A percentile compares a stretch with the other conserved stretches of the same genome.
phyloP scores from a whole-genome alignment of 495 filamentous ascomycete species.

The Tetracladium setigerum region DNA sequence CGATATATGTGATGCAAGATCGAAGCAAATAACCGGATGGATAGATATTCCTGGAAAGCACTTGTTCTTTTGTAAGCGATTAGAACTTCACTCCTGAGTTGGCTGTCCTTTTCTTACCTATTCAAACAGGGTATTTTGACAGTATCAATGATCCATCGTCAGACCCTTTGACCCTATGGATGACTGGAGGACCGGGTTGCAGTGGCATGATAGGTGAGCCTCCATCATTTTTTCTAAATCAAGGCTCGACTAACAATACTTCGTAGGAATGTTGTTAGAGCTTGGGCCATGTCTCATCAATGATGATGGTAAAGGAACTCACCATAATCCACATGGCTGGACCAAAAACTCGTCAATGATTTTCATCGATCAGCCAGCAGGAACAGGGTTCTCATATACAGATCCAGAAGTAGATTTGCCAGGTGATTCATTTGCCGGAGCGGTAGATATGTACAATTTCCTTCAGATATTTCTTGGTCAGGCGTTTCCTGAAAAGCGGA shows the following conservation, averaged over 20 bases:
- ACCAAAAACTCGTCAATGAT: constrained; percentile 36
- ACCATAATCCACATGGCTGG: constrained; percentile 40
- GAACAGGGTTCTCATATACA: constrained; percentile 37
- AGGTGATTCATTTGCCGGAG: constrained; percentile 22
- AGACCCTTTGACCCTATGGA: constrained; percentile 45
- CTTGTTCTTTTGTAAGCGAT: constrained; percentile 5
- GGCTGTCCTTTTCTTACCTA: too few relatives aligned
- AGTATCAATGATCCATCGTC: constrained; percentile 37
- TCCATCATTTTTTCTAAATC: too few relatives aligned
- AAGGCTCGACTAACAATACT: too few relatives aligned
- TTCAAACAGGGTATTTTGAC: constrained; percentile 29
- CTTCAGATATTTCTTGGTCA: constrained; percentile 33
- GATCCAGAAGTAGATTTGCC: constrained; percentile 26
- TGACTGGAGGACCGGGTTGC: constrained; percentile 39
- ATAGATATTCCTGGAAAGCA: constrained; percentile 6
- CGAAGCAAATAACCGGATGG: too few relatives aligned
- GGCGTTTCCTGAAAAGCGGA: constrained; percentile 29
- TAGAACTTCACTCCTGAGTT: too few relatives aligned
- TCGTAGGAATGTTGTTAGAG: constrained; percentile 4
- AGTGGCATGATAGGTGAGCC: constrained; percentile 15
- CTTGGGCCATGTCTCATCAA: constrained; percentile 37
- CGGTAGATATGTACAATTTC: constrained; percentile 34
- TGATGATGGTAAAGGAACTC: constrained; percentile 29
- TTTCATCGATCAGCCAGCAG: constrained; percentile 39
- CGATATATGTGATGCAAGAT: too few relatives aligned